Conservation (phyloP, 352 stramenopile genomes). For the Pythium scleroteichum region DNA sequence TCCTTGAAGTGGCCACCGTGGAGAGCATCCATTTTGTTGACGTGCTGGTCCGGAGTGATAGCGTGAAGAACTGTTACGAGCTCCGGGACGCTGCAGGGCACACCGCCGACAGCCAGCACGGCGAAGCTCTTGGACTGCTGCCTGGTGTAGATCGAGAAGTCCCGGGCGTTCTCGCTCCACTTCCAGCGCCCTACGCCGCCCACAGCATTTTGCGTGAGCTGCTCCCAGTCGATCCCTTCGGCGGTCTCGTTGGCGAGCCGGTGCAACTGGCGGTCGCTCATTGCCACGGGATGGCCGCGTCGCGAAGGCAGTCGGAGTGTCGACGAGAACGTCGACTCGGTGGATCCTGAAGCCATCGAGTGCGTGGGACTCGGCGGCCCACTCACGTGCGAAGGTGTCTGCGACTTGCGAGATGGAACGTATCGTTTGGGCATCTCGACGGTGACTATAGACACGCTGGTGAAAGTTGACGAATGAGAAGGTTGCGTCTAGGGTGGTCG, state of each 20-base stretch:
- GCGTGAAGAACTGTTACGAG: constrained; percentile 1
- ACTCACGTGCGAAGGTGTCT: too few relatives aligned
- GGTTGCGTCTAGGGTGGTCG: too few relatives aligned
- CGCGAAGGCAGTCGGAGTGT: background rate
- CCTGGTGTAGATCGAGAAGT: constrained; percentile 18
- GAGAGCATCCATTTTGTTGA: constrained; percentile 10
- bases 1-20: constrained; percentile 11
- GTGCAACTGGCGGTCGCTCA: constrained; percentile 2
- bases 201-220: background rate
- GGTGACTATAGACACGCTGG: too few relatives aligned
- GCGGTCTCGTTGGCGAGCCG: background rate
- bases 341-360: background rate
- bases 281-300: constrained; percentile 1
- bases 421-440: too few relatives aligned
- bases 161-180: constrained; percentile 15
- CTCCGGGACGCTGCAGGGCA: constrained; percentile 5
- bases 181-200: constrained; percentile 8
- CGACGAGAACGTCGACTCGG: background rate
- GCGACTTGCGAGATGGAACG: too few relatives aligned
- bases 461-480: too few relatives aligned
- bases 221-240: constrained; percentile 3
- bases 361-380: too few relatives aligned
- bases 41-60: background rate
- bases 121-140: background rate
- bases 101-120: constrained; percentile 10